Conservation (phyloP, 768 basidiomycete species). For the Tricholoma sp. region DNA sequence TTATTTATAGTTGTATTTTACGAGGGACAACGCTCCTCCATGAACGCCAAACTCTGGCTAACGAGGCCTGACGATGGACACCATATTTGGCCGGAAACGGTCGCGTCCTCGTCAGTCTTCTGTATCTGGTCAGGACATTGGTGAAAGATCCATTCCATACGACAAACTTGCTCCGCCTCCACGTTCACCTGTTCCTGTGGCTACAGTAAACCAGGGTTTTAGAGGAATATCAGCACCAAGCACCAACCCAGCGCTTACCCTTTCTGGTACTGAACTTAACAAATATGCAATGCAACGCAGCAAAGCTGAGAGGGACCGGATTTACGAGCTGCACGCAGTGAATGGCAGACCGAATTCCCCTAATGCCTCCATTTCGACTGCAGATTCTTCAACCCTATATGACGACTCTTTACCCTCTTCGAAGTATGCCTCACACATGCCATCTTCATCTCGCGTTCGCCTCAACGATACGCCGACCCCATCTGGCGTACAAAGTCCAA, state of each 20-base stretch:
- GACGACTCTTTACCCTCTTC: constrained; percentile 43
- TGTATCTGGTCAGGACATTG: constrained; percentile 53
- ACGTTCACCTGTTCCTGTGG: constrained; percentile 55
- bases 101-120: constrained; percentile 59
- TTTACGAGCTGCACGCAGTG: constrained; percentile 34
- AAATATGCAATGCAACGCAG: constrained; percentile 47
- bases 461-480: constrained; percentile 55
- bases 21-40: neutral
- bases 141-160: constrained; percentile 66
- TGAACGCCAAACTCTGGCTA: neutral
- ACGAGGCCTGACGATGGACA: constrained; percentile 46
- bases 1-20: neutral
- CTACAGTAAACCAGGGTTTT: constrained; percentile 49
- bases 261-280: constrained; percentile 69
- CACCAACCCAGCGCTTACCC: constrained; percentile 75
- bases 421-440: constrained; percentile 25
- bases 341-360: constrained; percentile 41
- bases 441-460: constrained; percentile 37
- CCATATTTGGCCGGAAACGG: constrained; percentile 62
- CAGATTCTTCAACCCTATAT: constrained; percentile 56
- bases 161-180: constrained; percentile 56
- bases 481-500: constrained; percentile 44
- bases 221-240: constrained; percentile 76
- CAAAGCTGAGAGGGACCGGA: constrained; percentile 50
- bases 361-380: constrained; percentile 42